Conservation (phyloP, 495 filamentous ascomycete genomes). For the Chaetomium cochliodes region DNA sequence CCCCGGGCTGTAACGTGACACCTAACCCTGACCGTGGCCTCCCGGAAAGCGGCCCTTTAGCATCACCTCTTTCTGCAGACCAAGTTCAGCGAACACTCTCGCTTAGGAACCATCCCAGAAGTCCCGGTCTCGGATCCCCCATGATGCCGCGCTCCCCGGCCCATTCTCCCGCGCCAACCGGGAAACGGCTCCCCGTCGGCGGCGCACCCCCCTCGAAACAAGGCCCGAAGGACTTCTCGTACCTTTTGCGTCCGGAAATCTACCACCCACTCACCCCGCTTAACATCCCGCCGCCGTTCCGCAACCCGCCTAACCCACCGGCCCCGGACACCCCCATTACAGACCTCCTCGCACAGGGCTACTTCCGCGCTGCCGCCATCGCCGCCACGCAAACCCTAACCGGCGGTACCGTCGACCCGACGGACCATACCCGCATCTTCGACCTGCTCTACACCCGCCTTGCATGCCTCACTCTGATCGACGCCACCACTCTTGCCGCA, state of each 20-base stretch:
- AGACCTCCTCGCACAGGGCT: constrained; percentile 55
- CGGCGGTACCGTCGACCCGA: constrained; percentile 40
- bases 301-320: constrained; percentile 46
- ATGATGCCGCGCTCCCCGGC: constrained; percentile 29
- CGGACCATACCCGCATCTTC: constrained; percentile 66
- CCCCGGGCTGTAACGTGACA: neutral
- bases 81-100: constrained; percentile 13
- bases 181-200: constrained; percentile 11
- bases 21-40: neutral
- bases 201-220: constrained; percentile 20
- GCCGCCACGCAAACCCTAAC: constrained; percentile 67
- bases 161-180: constrained; percentile 27
- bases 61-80: constrained; percentile 31
- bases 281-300: constrained; percentile 64
- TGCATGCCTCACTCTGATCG: constrained; percentile 73
- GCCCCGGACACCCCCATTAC: constrained; percentile 50
- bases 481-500: constrained; percentile 67
- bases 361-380: constrained; percentile 74
- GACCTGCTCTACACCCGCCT: constrained; percentile 77
- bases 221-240: constrained; percentile 68
- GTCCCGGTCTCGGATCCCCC: constrained; percentile 26
- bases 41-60: constrained; percentile 28
- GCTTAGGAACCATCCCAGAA: constrained; percentile 16
- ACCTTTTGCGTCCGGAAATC: constrained; percentile 71
- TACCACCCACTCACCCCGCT: constrained; percentile 75